Percentiles rank a stretch among this genome's conserved stretches.
Evolutionary conservation across 352 stramenopile genomes (phyloP).

Genomic region (Globisporangium paddicum): DNA sequence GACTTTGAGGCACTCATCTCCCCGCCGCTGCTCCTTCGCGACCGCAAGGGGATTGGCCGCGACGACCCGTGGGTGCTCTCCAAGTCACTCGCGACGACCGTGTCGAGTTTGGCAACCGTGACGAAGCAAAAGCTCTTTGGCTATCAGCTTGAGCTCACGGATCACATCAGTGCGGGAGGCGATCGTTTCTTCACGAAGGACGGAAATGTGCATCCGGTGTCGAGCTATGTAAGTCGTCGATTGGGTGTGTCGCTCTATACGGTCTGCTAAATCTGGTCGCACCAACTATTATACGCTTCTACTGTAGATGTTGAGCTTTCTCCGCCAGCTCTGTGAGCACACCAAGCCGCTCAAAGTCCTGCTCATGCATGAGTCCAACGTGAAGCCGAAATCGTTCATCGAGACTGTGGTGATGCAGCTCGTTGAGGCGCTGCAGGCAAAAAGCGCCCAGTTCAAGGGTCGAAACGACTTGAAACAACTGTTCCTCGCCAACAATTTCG

Average conservation of each 20-base stretch:
- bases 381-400: constrained; percentile 46
- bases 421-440: constrained; percentile 47
- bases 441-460: constrained; percentile 46
- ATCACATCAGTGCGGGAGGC: constrained; percentile 9
- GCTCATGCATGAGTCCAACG: constrained; percentile 46
- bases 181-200: constrained; percentile 61
- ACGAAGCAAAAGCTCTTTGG: constrained; percentile 60
- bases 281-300: background rate
- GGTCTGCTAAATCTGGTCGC: background rate
- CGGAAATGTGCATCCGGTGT: constrained; percentile 73
- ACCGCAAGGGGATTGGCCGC: constrained; percentile 48
- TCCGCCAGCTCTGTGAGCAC: constrained; percentile 71
- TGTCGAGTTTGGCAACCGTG: constrained; percentile 31
- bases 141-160: constrained; percentile 59
- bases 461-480: constrained; percentile 63
- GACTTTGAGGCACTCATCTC: constrained; percentile 35
- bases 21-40: constrained; percentile 59
- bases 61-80: constrained; percentile 67
- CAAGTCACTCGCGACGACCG: constrained; percentile 35
- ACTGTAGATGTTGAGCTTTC: constrained; percentile 61
- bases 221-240: constrained; percentile 49
- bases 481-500: constrained; percentile 94
- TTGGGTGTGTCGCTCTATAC: background rate
- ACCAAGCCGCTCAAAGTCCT: constrained; percentile 51
- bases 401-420: constrained; percentile 69